Conservation (phyloP, 129 eudicot species). For the Cynara cardunculus region DNA sequence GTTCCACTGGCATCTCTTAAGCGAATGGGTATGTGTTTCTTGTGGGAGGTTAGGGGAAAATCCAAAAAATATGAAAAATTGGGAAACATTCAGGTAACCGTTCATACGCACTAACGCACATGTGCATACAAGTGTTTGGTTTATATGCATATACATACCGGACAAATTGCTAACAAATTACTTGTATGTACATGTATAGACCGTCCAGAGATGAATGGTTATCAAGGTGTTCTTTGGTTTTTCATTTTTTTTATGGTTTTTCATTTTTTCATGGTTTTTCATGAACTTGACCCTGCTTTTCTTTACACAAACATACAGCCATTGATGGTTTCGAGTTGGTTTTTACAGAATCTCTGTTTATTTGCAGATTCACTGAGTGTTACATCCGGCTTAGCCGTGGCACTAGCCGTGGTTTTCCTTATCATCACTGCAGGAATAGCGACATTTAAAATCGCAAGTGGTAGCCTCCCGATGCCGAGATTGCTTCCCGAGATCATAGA, state of each 20-base stretch:
- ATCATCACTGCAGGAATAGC: slow-evolving; percentile 46
- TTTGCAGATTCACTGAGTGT: slow-evolving; percentile 62
- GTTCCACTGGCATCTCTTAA: slow-evolving; percentile 59
- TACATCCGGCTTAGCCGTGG: slow-evolving; percentile 62
- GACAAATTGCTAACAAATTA: too few species aligned
- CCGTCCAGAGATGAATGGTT: too few species aligned
- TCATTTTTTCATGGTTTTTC: too few species aligned
- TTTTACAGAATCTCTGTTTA: neutral
- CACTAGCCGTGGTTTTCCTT: slow-evolving; percentile 58
- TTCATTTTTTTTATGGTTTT: neutral
- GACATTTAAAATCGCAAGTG: slow-evolving; percentile 35
- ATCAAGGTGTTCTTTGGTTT: too few species aligned
- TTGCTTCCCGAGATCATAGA: slow-evolving; percentile 53
- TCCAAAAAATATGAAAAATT: too few species aligned
- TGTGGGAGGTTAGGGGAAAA: neutral
- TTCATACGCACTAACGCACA: too few species aligned
- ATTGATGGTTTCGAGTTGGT: neutral
- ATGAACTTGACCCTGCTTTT: too few species aligned
- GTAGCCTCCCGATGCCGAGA: slow-evolving; percentile 48
- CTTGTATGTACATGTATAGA: too few species aligned
- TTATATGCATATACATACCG: too few species aligned
- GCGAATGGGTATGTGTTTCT: slow-evolving; percentile 47
- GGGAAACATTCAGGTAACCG: too few species aligned
- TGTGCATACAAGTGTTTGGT: too few species aligned
- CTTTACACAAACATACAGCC: neutral